These are phyloP conservation scores for Glycine soja DNA, from an alignment of 306 rosid genomes.

Conservation along the genomic window DNA sequence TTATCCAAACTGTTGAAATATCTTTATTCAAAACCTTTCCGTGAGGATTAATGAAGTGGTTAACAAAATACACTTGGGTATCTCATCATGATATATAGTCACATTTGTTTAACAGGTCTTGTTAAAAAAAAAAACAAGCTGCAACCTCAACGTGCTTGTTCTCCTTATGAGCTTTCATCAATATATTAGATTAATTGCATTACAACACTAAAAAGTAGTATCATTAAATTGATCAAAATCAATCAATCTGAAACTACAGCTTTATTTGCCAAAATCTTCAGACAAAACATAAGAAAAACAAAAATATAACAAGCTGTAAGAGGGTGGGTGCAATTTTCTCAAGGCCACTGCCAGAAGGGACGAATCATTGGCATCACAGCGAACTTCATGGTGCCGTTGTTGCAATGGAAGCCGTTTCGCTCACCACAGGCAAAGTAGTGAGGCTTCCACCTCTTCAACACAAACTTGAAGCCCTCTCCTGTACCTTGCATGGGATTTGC, in stretches of 20 bases:
- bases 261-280: too few species aligned
- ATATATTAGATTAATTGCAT: too few species aligned
- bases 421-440: conserved; percentile 74
- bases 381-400: conserved; percentile 70
- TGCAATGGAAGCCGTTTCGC: conserved; percentile 66
- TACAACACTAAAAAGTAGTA: too few species aligned
- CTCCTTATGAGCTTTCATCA: too few species aligned
- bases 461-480: conserved; percentile 64
- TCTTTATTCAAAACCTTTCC: too few species aligned
- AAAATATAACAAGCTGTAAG: not conserved
- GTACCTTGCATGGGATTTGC: conserved; percentile 58
- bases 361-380: conserved; percentile 55
- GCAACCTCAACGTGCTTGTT: too few species aligned
- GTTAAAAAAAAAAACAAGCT: too few species aligned
- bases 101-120: too few species aligned
- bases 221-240: not conserved
- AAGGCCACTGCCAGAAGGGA: conserved; percentile 50
- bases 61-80: too few species aligned
- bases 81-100: too few species aligned
- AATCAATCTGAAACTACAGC: not conserved
- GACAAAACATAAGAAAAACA: not conserved
- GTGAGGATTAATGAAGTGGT: too few species aligned
- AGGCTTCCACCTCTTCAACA: conserved; percentile 60
- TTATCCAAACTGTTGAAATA: too few species aligned
- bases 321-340: not conserved